A percentile compares a stretch with the other conserved stretches of the same genome.
Conservation (phyloP, 2,329 filamentous ascomycete species). For the Ophiobolus disseminans region DNA sequence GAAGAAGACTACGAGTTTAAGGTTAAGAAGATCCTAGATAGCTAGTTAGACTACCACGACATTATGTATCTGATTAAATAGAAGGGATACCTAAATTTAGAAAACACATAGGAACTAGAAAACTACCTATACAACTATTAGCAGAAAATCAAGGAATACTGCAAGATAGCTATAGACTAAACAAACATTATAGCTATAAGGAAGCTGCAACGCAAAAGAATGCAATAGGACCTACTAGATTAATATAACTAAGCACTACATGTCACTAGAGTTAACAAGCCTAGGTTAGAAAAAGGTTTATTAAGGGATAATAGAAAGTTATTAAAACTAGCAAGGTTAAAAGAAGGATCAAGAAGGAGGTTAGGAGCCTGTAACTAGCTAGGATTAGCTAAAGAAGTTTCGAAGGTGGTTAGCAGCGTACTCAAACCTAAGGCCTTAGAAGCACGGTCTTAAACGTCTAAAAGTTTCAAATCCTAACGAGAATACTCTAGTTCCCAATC, state of each 20-base stretch:
- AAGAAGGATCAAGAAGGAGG: not conserved
- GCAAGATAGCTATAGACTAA: too few relatives aligned
- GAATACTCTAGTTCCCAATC: not conserved
- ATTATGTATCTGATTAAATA: not conserved
- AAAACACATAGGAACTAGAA: not conserved
- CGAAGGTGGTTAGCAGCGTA: not conserved
- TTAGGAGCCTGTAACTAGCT: not conserved
- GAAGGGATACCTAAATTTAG: not conserved
- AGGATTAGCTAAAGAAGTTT: too few relatives aligned
- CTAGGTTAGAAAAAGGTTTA: not conserved
- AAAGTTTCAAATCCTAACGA: not conserved
- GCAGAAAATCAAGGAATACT: not conserved
- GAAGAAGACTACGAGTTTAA: not conserved
- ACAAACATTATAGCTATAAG: too few relatives aligned
- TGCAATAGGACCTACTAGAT: too few relatives aligned
- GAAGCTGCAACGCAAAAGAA: too few relatives aligned
- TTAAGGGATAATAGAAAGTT: not conserved
- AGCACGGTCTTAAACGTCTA: not conserved
- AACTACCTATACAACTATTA: not conserved
- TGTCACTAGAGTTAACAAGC: not conserved
- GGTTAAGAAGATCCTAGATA: not conserved
- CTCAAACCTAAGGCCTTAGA: not conserved
- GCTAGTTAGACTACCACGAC: not conserved
- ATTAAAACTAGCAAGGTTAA: too few relatives aligned
- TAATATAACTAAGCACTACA: not conserved